Percentiles rank a stretch among this genome's conserved stretches.
Conservation (phyloP, 495 filamentous ascomycete genomes). For the Hypoxylon lienhwacheense region DNA sequence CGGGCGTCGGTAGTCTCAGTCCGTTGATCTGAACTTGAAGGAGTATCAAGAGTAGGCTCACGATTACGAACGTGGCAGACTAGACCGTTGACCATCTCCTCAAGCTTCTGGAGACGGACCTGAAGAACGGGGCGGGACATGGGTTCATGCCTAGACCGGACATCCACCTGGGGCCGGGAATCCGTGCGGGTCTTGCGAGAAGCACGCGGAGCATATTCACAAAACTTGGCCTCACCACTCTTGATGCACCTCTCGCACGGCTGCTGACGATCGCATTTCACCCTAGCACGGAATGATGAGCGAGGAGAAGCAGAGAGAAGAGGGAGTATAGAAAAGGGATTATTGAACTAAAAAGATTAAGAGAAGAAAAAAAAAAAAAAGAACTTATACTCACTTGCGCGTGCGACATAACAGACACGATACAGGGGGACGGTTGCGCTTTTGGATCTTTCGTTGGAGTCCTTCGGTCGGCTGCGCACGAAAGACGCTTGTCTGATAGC, state of each 20-base stretch:
- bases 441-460: conserved; percentile 37
- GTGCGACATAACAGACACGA: conserved; percentile 47
- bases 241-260: conserved; percentile 51
- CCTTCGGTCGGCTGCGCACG: conserved; percentile 40
- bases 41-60: conserved; percentile 26
- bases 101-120: conserved; percentile 50
- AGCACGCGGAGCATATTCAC: conserved; percentile 46
- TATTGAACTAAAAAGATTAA: conserved; percentile 1
- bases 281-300: conserved; percentile 34
- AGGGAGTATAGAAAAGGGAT: background rate
- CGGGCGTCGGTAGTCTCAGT: conserved; percentile 26
- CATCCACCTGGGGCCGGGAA: conserved; percentile 31
- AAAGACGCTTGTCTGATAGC: conserved; percentile 42
- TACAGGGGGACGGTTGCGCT: conserved; percentile 47
- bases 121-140: conserved; percentile 43
- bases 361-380: background rate
- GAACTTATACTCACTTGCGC: conserved; percentile 41
- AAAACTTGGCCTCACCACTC: conserved; percentile 44
- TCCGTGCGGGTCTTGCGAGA: conserved; percentile 38
- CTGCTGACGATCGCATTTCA: conserved; percentile 51
- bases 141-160: conserved; percentile 31
- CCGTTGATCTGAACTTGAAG: conserved; percentile 29
- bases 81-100: conserved; percentile 51
- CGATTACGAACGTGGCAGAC: conserved; percentile 31
- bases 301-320: background rate